Base-by-base conservation (phyloP, 192 early-diverging fungal species). In the Coemansia brasiliensis region DNA sequence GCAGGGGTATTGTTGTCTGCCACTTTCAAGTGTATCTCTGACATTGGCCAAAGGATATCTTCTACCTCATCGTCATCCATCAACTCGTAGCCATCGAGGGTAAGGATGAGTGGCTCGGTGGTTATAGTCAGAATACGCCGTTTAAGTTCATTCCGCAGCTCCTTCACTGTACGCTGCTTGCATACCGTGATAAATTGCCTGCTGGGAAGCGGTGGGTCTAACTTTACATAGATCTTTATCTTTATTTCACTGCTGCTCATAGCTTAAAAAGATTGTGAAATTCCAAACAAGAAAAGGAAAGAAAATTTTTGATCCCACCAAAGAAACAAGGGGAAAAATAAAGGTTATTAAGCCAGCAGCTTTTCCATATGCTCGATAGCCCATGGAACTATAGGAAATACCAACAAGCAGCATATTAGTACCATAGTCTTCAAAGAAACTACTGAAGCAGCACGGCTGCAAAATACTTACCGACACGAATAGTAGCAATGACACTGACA, bases 321-420 rank as follows among this genome's bases (percentile, higher is more conserved):
- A 42, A 32, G n/a, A 41, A 24, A 52, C 21, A 57, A 52, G 37
- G 32, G 51, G 32, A 50, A 24, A 6, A 6, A 6, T 12, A 50
- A 24, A 6, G 27, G 27, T 12, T 5, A 8, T 29, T 61, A 78
- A 15, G 69, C 68, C 11, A 78, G 32, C 2, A 61, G 20, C 61
- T 78, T 78, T 50, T 72, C 74, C 4, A 78, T 53, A 25, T 78
- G 74, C 69, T 78, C 74, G 5, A 78, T 25, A 0, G 74, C 74
- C 74, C 74, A 78, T 10, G 74, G 74, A 25, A 78, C 74, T 76
- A 76, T 45, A 58, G 13, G 15, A 52, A 11, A 25, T 18, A 21
- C 12, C 20, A 11, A 56, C 32, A 21, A 48, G 16, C 11, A 26
- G 41, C 16, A 16, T 24, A n/a, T 24, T 13, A 27, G 10, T 7